Base-by-base conservation (phyloP, 176 grass and related monocot species). In the Coix lacrymajobi region DNA sequence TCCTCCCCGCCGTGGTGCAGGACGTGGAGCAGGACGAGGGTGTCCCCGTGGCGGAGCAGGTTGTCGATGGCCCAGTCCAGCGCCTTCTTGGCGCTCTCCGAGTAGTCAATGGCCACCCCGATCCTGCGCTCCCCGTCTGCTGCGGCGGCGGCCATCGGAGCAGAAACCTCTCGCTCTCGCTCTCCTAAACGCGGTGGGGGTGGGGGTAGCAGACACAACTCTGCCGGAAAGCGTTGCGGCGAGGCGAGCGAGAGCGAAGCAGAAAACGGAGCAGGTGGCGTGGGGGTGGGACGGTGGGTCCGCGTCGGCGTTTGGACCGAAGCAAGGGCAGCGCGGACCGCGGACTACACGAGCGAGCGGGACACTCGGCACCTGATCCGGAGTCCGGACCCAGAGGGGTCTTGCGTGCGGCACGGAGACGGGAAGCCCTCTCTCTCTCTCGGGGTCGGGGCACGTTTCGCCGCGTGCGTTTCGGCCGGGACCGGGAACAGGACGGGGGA, bases 91-190 rank as follows among this genome's bases (percentile, higher is more conserved):
- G 92, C 87, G 87, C 84, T 92, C 6, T 82, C 76, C 34, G 94
- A 97, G 92, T 90, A 94, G 84, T 97, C 94, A 51, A 92, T 79
- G 3, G 91, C 94, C 69, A 97, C 85, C 22, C 83, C 94, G 75
- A 97, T 69, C 79, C 58, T 88, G 5, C 78, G 90, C 52, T 64
- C 81, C 67, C 85, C 92, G 71, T 92, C 82, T 6, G 9, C 33
- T 15, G 3, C 65, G 20, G 78, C 56, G 66, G 65, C 32, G 38
- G 81, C 78, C 88, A 89, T 89, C 60, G 16, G 32, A 74, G 29
- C 58, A 66, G 43, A 67, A 49, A 76, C 48, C 52, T 31, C 5
- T 85, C 11, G 11, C 62, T 20, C 13, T 3, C 1, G 37, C n/a
- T 36, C 43, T 69, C 28, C 22, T 26, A 39, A 11, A 51, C 44